Evolutionary conservation across 2,329 filamentous ascomycete genomes (phyloP), one percentile per base, ranked within the genome.

Genomic region (Paraconiothyrium brasiliense): DNA sequence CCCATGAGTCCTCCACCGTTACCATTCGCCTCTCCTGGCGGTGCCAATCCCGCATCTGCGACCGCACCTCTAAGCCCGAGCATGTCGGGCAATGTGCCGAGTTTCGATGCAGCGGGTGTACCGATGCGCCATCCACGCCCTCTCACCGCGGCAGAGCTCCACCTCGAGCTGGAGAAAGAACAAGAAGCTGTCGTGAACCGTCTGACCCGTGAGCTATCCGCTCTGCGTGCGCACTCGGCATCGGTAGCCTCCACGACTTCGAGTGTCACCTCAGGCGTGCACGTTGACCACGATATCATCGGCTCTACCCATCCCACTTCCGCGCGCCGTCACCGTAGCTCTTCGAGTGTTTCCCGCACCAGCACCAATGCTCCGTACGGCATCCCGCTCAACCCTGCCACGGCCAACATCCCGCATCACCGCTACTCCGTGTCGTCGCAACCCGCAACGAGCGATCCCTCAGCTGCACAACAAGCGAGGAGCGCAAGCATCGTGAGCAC

Each of bases 141-240:
- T 3, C 82, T 97, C 76, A 97, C 94, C 0, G 90, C 93, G 1
- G 91, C 93, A 3, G 94, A 98, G 78, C 84, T 98, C 63, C 93
- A 97, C 78, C 84, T 92, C 62, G 89, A 97, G 81, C 84, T 97
- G 30, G 94, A 98, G 80, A 95, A 96, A 79, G 94, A 98, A 76
- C 94, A 98, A 72, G 94, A 98, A 79, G 92, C 93, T 39, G 90
- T 97, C 71, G 94, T 97, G 63, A 98, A 98, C 81, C 92, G 94
- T 37, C 85, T 98, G 35, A 97, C 92, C 0, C 91, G 94, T 60
- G 94, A 98, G 77, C 88, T 98, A 39, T 90, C 90, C 16, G 84
- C 93, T 56, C 88, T 98, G n/a, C 91, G 94, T 61, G 86, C 88
- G 27, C 87, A 87, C 73, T 87, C 87, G 9, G 85, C 86, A 6